phyloP scores from a whole-genome alignment of 768 basidiomycete genomes.

The Agaricus sinodeliciosus region DNA sequence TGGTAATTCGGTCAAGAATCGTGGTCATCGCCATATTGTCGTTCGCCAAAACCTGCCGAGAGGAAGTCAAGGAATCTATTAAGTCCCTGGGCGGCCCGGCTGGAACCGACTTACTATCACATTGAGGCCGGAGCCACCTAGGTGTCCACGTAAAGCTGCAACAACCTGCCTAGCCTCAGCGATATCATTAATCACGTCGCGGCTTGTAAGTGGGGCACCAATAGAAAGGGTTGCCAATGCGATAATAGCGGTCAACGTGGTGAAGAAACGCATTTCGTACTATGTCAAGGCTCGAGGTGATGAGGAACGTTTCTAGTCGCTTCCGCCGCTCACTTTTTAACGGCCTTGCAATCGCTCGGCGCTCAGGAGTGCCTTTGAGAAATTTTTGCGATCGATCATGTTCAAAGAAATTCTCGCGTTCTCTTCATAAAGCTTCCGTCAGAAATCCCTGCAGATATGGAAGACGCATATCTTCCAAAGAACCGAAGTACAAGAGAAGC shows the following conservation, averaged over 20 bases:
- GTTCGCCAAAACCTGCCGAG: neutral
- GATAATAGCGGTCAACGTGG: neutral
- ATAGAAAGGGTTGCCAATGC: neutral
- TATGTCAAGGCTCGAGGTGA: neutral
- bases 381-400: too few relatives aligned
- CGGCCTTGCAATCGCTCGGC: neutral
- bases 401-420: too few relatives aligned
- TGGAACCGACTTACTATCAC: neutral
- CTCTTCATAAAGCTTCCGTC: too few relatives aligned
- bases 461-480: too few relatives aligned
- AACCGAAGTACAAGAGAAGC: too few relatives aligned
- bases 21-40: neutral
- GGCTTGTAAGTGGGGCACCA: neutral
- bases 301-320: neutral
- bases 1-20: neutral
- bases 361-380: too few relatives aligned
- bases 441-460: too few relatives aligned
- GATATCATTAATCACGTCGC: neutral
- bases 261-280: neutral
- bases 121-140: neutral
- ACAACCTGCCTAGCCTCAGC: neutral
- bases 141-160: neutral
- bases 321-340: neutral
- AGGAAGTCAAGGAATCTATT: too few relatives aligned
- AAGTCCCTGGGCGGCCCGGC: neutral